These are phyloP conservation scores for Alternaria triticimaculans DNA, from an alignment of 2,329 filamentous ascomycete genomes.

Conservation along the genomic window DNA sequence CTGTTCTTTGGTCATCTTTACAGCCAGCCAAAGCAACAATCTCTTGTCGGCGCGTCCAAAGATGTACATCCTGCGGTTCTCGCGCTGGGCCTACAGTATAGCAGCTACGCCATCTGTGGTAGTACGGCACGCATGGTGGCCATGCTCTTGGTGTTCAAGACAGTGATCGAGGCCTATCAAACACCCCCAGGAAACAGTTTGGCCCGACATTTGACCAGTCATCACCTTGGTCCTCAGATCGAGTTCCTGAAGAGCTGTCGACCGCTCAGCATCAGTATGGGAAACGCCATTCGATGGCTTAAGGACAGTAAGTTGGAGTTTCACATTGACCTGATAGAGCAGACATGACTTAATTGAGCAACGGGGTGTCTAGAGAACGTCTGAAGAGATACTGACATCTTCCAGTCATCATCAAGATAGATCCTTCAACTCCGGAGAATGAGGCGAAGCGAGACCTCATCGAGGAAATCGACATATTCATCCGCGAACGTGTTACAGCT, in stretches of 20 bases:
- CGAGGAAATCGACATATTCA: slow-evolving; percentile 84
- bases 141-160: slow-evolving; percentile 87
- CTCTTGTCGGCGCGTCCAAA: slow-evolving; percentile 65
- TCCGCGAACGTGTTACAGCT: slow-evolving; percentile 86
- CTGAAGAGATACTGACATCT: slow-evolving; percentile 4
- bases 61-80: slow-evolving; percentile 87
- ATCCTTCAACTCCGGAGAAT: slow-evolving; percentile 81
- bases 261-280: slow-evolving; percentile 96
- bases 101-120: slow-evolving; percentile 84
- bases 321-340: neutral
- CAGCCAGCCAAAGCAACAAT: slow-evolving; percentile 73
- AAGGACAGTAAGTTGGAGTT: slow-evolving; percentile 66
- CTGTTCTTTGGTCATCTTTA: slow-evolving; percentile 76
- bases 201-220: slow-evolving; percentile 87
- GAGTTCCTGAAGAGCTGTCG: slow-evolving; percentile 92
- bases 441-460: slow-evolving; percentile 81
- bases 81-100: slow-evolving; percentile 87
- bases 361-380: neutral
- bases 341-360: neutral
- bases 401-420: slow-evolving; percentile 80
- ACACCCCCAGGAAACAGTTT: slow-evolving; percentile 86
- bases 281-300: slow-evolving; percentile 92
- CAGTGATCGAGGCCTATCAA: slow-evolving; percentile 90
- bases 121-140: slow-evolving; percentile 87
- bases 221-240: slow-evolving; percentile 92